A percentile compares a stretch with the other conserved stretches of the same genome.
phyloP scores from a whole-genome alignment of 352 stramenopile genomes.

The Bremia lactucae region DNA sequence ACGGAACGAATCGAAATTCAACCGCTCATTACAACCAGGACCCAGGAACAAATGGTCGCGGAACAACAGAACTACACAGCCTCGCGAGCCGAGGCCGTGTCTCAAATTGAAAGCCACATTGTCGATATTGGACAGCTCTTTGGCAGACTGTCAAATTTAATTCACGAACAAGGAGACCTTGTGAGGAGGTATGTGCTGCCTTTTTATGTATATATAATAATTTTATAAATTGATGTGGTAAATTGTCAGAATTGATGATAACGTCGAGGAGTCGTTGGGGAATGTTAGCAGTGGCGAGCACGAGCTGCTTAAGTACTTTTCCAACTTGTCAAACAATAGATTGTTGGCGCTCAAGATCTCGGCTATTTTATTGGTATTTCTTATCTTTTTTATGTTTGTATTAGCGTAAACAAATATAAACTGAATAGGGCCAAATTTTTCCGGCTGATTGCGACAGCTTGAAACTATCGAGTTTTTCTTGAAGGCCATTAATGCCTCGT shows the following conservation, averaged over 20 bases:
- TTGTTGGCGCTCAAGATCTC: constrained; percentile 78
- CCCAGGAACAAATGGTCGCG: constrained; percentile 62
- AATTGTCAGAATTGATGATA: constrained; percentile 66
- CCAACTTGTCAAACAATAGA: constrained; percentile 80
- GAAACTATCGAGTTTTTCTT: no score
- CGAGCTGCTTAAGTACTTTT: constrained; percentile 80
- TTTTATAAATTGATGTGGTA: constrained; percentile 6
- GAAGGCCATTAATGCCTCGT: constrained; percentile 1
- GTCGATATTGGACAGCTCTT: constrained; percentile 82
- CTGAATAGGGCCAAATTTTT: neutral
- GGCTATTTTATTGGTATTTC: constrained; percentile 80
- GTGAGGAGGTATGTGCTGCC: constrained; percentile 45
- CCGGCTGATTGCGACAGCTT: neutral
- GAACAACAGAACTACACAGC: constrained; percentile 75
- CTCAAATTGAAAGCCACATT: constrained; percentile 81
- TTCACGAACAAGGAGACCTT: constrained; percentile 74
- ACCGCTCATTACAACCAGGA: constrained; percentile 63
- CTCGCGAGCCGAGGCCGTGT: constrained; percentile 59
- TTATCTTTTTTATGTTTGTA: constrained; percentile 87
- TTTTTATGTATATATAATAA: neutral
- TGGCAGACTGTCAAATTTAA: constrained; percentile 63
- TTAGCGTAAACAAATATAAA: constrained; percentile 42
- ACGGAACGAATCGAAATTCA: constrained; percentile 30
- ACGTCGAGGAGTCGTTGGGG: constrained; percentile 67
- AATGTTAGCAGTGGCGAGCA: constrained; percentile 71